Evolutionary conservation across 1,284 basidiomycete species (phyloP), one percentile per base, ranked within the genome.

Genomic region (Apiotrichum sp.): DNA sequence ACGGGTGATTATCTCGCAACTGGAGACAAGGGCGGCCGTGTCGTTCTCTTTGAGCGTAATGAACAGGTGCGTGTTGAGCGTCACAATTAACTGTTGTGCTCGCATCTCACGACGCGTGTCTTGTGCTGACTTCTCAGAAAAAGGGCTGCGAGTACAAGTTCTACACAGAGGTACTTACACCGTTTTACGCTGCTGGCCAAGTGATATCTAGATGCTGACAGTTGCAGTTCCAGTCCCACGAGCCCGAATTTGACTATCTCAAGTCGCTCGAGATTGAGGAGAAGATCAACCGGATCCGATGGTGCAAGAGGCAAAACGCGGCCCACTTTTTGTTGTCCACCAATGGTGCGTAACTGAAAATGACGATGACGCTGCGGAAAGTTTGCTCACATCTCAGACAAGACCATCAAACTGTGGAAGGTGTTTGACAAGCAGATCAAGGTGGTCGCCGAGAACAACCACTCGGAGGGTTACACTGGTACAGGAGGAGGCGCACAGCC

Each of bases 121-220:
- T 29, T 29, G 29, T 29, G 29, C 29, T 29, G 29, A 29, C 29
- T 29, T 3, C 3, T 29, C 40, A 93, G 89, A 98, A 98, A 88
- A 97, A 97, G 78, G 93, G 93, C 60, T 99, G 96, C 81, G 96
- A 99, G 79, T 98, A 99, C 85, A 98, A 98, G 78, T 99, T 98
- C 78, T 98, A 98, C 78, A 98, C 96, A 59, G 96, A 99, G 78
- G 76, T 76, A 41, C 47, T 71, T 63, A 9, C 5, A 45, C 29
- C 36, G 36, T 4, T 8, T 13, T 13, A 13, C 36, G 36, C 36
- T 38, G 36, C 36, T 29, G 29, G 29, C 3, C 29, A 29, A 29
- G 29, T 29, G 3, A 29, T 29, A 29, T 29, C 29, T 3, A 29
- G 29, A 3, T 29, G 29, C 29, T 29, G 36, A 38, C 36, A 38